Conservation (phyloP, 1,284 basidiomycete species). For the Lignosus rhinocerotis region DNA sequence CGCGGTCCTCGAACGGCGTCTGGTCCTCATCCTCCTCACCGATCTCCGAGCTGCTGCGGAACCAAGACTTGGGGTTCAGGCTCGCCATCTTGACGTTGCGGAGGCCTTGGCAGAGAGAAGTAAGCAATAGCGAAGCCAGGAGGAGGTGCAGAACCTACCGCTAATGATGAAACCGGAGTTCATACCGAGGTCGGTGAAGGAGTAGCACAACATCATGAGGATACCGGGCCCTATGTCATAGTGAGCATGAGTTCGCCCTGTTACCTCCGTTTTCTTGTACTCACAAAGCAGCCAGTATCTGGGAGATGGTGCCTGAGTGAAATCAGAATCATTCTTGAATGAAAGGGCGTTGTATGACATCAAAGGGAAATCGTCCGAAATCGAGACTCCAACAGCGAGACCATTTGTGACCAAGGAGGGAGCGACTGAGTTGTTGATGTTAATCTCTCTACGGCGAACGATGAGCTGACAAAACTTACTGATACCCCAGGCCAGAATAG, state of each 20-base stretch:
- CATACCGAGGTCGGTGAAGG: slow-evolving; percentile 29
- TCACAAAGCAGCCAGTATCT: slow-evolving; percentile 64
- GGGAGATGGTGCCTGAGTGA: slow-evolving; percentile 50
- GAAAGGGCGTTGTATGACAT: slow-evolving; percentile 46
- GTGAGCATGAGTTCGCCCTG: background rate
- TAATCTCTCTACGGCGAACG: background rate
- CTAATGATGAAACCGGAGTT: slow-evolving; percentile 19
- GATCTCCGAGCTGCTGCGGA: slow-evolving; percentile 12
- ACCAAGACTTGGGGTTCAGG: slow-evolving; percentile 20
- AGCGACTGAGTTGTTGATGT: slow-evolving; percentile 34
- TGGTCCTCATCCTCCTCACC: slow-evolving; percentile 45
- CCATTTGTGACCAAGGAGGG: slow-evolving; percentile 57
- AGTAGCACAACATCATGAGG: slow-evolving; percentile 51
- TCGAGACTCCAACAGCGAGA: slow-evolving; percentile 43
- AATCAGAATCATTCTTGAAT: slow-evolving; percentile 43
- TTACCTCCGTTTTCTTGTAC: background rate
- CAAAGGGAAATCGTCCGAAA: slow-evolving; percentile 44
- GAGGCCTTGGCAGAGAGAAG: background rate
- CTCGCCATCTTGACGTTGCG: slow-evolving; percentile 4
- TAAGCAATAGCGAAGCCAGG: background rate
- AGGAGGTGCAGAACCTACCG: background rate
- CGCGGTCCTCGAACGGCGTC: slow-evolving; percentile 51
- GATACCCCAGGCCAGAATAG: slow-evolving; percentile 64
- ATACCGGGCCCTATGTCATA: slow-evolving; percentile 53
- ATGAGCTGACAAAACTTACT: slow-evolving; percentile 21